Base-by-base conservation (phyloP, 1,284 basidiomycete genomes). In the Grifola frondosa region DNA sequence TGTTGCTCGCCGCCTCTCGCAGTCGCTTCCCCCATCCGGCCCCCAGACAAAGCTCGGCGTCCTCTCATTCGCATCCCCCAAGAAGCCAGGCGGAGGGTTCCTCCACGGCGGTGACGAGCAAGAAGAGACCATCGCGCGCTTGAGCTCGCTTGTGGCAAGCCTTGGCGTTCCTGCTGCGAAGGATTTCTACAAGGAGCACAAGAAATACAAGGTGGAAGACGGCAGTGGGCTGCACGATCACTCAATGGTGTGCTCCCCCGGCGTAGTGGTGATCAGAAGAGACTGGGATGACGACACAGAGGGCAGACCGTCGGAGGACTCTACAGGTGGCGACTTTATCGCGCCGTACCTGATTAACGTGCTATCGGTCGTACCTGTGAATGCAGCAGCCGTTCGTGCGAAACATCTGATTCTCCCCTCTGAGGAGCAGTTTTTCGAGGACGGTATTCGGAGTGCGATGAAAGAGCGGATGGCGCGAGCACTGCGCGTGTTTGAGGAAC, bases 181-280 rank as follows among this genome's bases (percentile, higher is more conserved):
- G 35, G 57, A 63, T 13, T 78, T 78, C 48, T 78, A 76, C 57
- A 56, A 57, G 22, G 63, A 67, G 41, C 73, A 77, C 49, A 57
- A 53, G 40, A 65, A 59, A 15, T 64, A 64, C 46, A 46, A 60
- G 15, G 55, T 40, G 4, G 55, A 61, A 13, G 68, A 69, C 21
- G 64, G 68, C 29, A 65, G 64, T 17, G 69, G 68, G 24, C 56
- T 74, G 20, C 66, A 73, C 35, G 69, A 75, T 35, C 69, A 76
- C 47, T 68, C 75, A 13, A 70, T 78, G 63, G 63, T 78, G 17
- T 78, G 75, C 52, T 70, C 71, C 15, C 74, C 76, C 12, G 65
- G 65, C 22, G 67, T 78, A 20, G 65, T 70, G 26, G 68, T 69
- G n/a, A 67, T 78, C 57, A 66, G 75, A n/a, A 65, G 65, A 44